Evolutionary conservation across 768 basidiomycete species (phyloP).

Genomic region (Termitomyces sp.): DNA sequence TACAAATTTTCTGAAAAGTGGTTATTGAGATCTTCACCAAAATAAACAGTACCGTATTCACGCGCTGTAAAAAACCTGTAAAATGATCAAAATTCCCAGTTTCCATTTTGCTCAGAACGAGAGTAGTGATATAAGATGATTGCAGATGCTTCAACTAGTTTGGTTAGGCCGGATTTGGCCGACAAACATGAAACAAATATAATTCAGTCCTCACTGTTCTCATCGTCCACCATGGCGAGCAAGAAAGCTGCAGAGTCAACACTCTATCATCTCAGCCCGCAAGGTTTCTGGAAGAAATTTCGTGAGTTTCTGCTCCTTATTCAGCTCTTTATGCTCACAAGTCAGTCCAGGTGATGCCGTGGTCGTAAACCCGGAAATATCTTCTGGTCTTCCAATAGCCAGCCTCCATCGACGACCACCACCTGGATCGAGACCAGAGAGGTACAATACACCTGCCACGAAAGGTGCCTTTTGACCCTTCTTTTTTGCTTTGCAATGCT

Average conservation of each 20-base stretch:
- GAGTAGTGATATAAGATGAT: too few species aligned
- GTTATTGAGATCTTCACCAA: too few species aligned
- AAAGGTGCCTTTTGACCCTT: conserved; percentile 47
- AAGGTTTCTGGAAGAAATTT: conserved; percentile 97
- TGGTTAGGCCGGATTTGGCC: conserved; percentile 9
- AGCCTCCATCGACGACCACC: conserved; percentile 74
- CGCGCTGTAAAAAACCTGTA: background rate
- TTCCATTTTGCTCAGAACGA: background rate
- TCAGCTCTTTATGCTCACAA: background rate
- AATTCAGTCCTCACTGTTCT: background rate
- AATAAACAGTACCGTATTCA: background rate
- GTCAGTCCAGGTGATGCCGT: conserved; percentile 64
- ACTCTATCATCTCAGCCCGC: conserved; percentile 82
- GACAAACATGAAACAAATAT: conserved; percentile 15
- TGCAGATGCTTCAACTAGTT: background rate
- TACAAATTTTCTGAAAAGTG: background rate
- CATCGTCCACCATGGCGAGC: conserved; percentile 49
- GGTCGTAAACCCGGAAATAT: conserved; percentile 87
- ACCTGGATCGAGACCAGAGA: conserved; percentile 84
- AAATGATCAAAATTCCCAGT: background rate
- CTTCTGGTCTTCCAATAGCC: conserved; percentile 80
- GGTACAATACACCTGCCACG: conserved; percentile 82
- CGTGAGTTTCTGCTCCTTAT: conserved; percentile 36
- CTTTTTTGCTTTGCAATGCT: background rate
- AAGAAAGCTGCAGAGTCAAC: conserved; percentile 85